Percentiles rank a stretch among this genome's conserved stretches.
These are phyloP conservation scores for Tulasnella sp. DNA, from an alignment of 768 basidiomycete species.

Conservation along the genomic window DNA sequence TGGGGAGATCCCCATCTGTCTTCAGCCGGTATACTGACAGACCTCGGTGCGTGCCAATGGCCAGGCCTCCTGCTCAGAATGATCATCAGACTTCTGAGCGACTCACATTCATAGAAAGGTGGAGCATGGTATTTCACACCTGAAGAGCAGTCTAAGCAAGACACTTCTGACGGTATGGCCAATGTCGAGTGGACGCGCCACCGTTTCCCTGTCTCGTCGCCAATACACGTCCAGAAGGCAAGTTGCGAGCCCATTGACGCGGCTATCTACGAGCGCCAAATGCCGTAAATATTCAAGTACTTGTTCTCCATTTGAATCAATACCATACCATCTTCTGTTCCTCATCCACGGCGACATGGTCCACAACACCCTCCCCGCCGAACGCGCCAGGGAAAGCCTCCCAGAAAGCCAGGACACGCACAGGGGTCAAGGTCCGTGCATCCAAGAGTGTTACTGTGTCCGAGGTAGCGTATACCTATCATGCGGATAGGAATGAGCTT, in stretches of 20 bases:
- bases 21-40: slow-evolving; percentile 68
- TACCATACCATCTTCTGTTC: slow-evolving; percentile 68
- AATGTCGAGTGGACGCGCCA: slow-evolving; percentile 81
- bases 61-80: slow-evolving; percentile 54
- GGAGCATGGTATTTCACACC: slow-evolving; percentile 43
- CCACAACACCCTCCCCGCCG: slow-evolving; percentile 36
- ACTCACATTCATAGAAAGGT: too few relatives aligned
- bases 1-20: slow-evolving; percentile 70
- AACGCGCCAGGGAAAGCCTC: slow-evolving; percentile 63
- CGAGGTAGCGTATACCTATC: slow-evolving; percentile 59
- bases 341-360: slow-evolving; percentile 58
- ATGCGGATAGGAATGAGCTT: background rate
- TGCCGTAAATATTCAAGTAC: slow-evolving; percentile 1
- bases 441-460: slow-evolving; percentile 53
- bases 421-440: slow-evolving; percentile 51
- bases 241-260: slow-evolving; percentile 57
- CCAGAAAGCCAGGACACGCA: slow-evolving; percentile 65
- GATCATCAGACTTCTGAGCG: too few relatives aligned
- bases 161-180: slow-evolving; percentile 48
- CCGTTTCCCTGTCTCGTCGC: slow-evolving; percentile 32
- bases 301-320: background rate
- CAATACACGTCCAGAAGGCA: slow-evolving; percentile 71
- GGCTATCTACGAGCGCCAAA: slow-evolving; percentile 43
- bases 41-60: slow-evolving; percentile 47
- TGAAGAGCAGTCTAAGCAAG: slow-evolving; percentile 59